Evolutionary conservation across 2,329 filamentous ascomycete genomes (phyloP).

Genomic region (Penicillium occitanis): DNA sequence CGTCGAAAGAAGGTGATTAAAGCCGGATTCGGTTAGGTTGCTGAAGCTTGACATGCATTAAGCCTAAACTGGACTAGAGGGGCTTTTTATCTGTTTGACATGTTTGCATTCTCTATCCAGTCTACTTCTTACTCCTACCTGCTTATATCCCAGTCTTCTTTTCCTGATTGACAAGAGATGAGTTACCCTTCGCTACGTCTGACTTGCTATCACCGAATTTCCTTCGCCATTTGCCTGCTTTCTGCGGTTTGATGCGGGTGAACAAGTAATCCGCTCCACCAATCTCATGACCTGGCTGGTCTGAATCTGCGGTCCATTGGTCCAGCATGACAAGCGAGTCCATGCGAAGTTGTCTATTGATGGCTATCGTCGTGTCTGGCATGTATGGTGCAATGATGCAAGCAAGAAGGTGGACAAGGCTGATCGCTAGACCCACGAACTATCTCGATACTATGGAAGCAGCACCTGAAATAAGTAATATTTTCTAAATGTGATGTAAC

Average conservation of each 20-base stretch:
- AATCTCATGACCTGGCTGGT: not conserved
- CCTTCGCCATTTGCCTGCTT: conserved; percentile 2
- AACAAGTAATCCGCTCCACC: not conserved
- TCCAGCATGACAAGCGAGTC: too few species aligned
- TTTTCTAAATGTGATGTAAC: too few species aligned
- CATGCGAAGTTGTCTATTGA: conserved; percentile 2
- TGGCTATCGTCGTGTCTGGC: not conserved
- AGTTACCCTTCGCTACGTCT: too few species aligned
- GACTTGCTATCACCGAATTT: too few species aligned
- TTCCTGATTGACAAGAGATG: not conserved
- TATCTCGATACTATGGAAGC: too few species aligned
- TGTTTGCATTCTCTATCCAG: not conserved
- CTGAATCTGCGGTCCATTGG: not conserved
- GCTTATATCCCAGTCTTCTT: not conserved
- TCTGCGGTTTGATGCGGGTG: not conserved
- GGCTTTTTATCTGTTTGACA: not conserved
- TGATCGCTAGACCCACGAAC: conserved; percentile 45
- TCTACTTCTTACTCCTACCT: not conserved
- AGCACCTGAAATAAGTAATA: too few species aligned
- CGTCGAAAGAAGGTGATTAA: conserved; percentile 16
- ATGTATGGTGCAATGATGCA: not conserved
- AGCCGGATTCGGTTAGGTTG: not conserved
- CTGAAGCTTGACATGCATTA: not conserved
- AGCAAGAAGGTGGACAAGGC: not conserved
- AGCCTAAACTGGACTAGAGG: not conserved